Percentiles rank a stretch among this genome's conserved stretches.
phyloP scores from a whole-genome alignment of 2,329 filamentous ascomycete genomes.

The Talaromyces sp. region DNA sequence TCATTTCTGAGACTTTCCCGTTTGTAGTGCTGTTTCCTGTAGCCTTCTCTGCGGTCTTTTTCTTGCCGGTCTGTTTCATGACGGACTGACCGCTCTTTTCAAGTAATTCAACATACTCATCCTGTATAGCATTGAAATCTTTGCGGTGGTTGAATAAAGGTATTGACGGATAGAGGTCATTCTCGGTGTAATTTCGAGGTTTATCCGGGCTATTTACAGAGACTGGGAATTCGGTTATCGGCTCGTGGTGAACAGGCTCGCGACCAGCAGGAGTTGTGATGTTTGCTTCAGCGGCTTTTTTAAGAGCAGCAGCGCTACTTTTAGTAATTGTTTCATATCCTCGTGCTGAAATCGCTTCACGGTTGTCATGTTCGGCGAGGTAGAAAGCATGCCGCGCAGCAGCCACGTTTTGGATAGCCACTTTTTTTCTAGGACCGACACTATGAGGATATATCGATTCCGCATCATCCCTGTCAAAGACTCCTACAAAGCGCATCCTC shows the following conservation, averaged over 20 bases:
- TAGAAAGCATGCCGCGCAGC: slow-evolving; percentile 42
- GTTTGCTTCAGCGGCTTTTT: slow-evolving; percentile 23
- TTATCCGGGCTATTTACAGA: neutral
- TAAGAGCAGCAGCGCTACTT: slow-evolving; percentile 24
- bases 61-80: neutral
- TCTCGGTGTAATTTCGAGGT: slow-evolving; percentile 11
- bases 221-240: slow-evolving; percentile 10
- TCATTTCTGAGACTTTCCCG: neutral
- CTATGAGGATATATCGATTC: slow-evolving; percentile 56
- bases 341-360: slow-evolving; percentile 21
- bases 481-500: slow-evolving; percentile 72
- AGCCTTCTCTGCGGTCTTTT: neutral
- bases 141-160: neutral
- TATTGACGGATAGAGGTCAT: neutral
- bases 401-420: slow-evolving; percentile 58
- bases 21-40: neutral
- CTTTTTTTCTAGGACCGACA: slow-evolving; percentile 52
- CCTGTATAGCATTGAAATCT: neutral
- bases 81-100: neutral
- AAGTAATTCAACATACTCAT: neutral
- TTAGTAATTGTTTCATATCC: slow-evolving; percentile 20
- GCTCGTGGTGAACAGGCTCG: slow-evolving; percentile 13
- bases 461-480: slow-evolving; percentile 62
- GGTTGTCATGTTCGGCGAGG: slow-evolving; percentile 45
- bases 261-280: slow-evolving; percentile 29